Evolutionary conservation across 768 basidiomycete genomes (phyloP), one percentile per base, ranked within the genome.

Genomic region (Podaxis sp.): DNA sequence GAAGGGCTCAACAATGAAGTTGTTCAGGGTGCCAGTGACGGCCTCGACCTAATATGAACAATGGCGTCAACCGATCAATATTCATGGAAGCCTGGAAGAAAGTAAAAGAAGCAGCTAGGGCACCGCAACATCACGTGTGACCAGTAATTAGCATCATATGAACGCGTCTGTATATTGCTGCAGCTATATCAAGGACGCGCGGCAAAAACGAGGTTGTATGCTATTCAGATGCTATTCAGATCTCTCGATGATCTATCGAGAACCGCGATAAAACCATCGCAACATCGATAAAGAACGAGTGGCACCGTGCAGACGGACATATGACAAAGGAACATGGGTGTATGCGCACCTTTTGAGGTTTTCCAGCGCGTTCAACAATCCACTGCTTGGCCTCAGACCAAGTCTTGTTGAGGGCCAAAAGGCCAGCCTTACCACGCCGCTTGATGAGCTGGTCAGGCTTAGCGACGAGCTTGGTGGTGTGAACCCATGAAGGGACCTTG

Each of bases 371-470:
- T 66, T 89, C 87, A 58, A 82, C 72, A 72, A 99, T 92, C 96
- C 97, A 99, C 55, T 83, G 76, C 73, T 85, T 92, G 22, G 93
- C 93, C 70, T 90, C 92, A 40, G 88, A 82, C 93, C 92, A 97
- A 24, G 83, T 81, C 80, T 96, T 96, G 88, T 99, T 98, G 68
- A 99, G 84, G 39, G 88, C 88, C 66, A 99, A 86, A 13, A 99
- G 85, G 67, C 97, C 97, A 22, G 95, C 95, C 85, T 99, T 99
- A 71, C 97, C 97, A 65, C 97, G 92, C 67, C 97, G 92, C 83
- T 99, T 99, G 87, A 99, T 99, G 77, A 99, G 90, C 80, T 97
- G 95, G 80, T 96, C 95, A 26, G 95, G 95, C 81, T 97, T 97
- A 17, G 88, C 95, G 71, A 97, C 95, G 75, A 96, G 92, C 82